phyloP scores from a whole-genome alignment of 1,284 basidiomycete genomes.

The Sporisorium exsertum region DNA sequence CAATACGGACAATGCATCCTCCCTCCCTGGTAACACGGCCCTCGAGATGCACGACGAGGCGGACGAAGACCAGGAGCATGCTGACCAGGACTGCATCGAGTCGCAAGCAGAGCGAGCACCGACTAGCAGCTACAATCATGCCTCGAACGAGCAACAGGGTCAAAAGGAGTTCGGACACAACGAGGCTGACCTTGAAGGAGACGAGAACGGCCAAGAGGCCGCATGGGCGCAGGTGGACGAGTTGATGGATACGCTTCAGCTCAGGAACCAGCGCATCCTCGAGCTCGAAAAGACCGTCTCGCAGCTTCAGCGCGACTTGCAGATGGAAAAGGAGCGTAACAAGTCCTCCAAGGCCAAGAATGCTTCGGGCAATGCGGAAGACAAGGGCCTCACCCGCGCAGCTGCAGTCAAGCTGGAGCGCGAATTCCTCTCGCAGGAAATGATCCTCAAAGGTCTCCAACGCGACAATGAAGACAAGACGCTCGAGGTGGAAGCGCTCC shows the following conservation, averaged over 20 bases:
- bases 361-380: not conserved
- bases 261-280: constrained; percentile 47
- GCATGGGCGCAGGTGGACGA: constrained; percentile 49
- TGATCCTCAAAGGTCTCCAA: constrained; percentile 62
- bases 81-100: not conserved
- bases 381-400: constrained; percentile 48
- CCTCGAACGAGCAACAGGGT: not conserved
- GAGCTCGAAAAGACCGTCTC: constrained; percentile 46
- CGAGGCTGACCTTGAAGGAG: constrained; percentile 1
- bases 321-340: constrained; percentile 33
- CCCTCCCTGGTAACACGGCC: constrained; percentile 6
- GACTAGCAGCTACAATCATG: not conserved
- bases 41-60: constrained; percentile 29
- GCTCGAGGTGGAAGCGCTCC: constrained; percentile 54
- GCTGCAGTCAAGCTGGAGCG: constrained; percentile 57
- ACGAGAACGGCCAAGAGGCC: constrained; percentile 44
- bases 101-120: not conserved
- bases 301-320: constrained; percentile 35
- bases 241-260: constrained; percentile 47
- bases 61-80: constrained; percentile 17
- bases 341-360: constrained; percentile 18
- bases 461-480: constrained; percentile 63
- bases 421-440: constrained; percentile 60
- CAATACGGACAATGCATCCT: constrained; percentile 13
- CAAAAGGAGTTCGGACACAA: not conserved